Evolutionary conservation across 1,139 yeast genomes (phyloP).

Genomic region (Saccharomyces hybrid): DNA sequence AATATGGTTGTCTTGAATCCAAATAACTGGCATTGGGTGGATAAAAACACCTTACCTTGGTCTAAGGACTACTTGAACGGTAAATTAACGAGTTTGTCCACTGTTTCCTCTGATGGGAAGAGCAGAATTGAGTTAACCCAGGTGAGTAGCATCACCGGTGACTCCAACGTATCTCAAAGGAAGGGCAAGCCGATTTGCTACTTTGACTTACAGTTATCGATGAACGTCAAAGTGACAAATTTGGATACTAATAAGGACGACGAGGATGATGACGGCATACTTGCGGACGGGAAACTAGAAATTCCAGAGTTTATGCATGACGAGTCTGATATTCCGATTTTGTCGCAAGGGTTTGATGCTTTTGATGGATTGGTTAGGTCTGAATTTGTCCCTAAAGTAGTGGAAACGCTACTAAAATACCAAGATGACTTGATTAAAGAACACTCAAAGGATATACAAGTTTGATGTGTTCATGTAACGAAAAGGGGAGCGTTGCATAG

Average conservation of each 20-base stretch:
- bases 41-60: slow-evolving; percentile 74
- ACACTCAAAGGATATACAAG: slow-evolving; percentile 55
- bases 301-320: slow-evolving; percentile 71
- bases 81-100: slow-evolving; percentile 35
- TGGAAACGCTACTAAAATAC: slow-evolving; percentile 43
- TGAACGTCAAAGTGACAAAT: slow-evolving; percentile 36
- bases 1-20: slow-evolving; percentile 74
- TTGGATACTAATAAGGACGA: slow-evolving; percentile 29
- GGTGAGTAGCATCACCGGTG: slow-evolving; percentile 51
- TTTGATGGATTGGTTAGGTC: slow-evolving; percentile 37
- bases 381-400: slow-evolving; percentile 45
- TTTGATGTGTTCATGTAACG: slow-evolving; percentile 17
- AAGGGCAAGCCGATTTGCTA: slow-evolving; percentile 73
- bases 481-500: not conserved
- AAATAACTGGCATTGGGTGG: slow-evolving; percentile 87
- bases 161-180: slow-evolving; percentile 74
- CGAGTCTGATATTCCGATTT: slow-evolving; percentile 56
- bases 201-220: slow-evolving; percentile 52
- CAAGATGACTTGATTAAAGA: slow-evolving; percentile 54
- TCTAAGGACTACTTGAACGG: slow-evolving; percentile 49
- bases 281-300: slow-evolving; percentile 35
- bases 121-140: not conserved
- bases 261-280: slow-evolving; percentile 18
- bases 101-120: slow-evolving; percentile 28
- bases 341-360: slow-evolving; percentile 38